Conservation (phyloP, 768 basidiomycete species). For the Hygrocybe coccinea region DNA sequence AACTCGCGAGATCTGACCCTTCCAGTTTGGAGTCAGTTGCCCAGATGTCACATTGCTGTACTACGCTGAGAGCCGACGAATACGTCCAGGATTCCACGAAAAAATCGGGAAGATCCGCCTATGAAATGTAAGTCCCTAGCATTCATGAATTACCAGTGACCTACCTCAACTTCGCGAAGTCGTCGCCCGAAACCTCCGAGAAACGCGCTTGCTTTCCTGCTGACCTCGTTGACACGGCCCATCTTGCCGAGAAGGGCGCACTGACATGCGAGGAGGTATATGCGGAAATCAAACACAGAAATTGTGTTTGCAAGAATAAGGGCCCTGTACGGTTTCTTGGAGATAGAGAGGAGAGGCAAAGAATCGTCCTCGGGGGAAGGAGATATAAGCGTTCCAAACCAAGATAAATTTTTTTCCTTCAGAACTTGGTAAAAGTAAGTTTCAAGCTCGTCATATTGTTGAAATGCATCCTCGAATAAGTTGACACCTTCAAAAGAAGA, state of each 20-base stretch:
- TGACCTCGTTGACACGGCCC: constrained; percentile 64
- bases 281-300: constrained; percentile 88
- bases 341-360: constrained; percentile 67
- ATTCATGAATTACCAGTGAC: constrained; percentile 32
- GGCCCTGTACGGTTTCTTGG: constrained; percentile 82
- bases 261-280: constrained; percentile 85
- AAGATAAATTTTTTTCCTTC: constrained; percentile 79
- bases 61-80: constrained; percentile 78
- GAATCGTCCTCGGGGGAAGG: constrained; percentile 71
- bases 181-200: constrained; percentile 71
- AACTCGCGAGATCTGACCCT: constrained; percentile 41
- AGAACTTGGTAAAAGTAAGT: constrained; percentile 69
- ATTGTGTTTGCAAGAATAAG: constrained; percentile 87
- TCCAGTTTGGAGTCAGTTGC: constrained; percentile 46
- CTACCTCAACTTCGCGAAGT: constrained; percentile 71
- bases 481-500: constrained; percentile 87
- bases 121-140: constrained; percentile 7
- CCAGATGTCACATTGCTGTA: constrained; percentile 78
- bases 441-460: constrained; percentile 90
- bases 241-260: constrained; percentile 69
- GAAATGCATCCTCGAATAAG: constrained; percentile 82
- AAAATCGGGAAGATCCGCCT: constrained; percentile 54
- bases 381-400: constrained; percentile 85
- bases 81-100: constrained; percentile 95
- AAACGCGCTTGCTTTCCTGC: constrained; percentile 67